phyloP scores from a whole-genome alignment of 1,284 basidiomycete species.

The Leccinum griseonigrum region DNA sequence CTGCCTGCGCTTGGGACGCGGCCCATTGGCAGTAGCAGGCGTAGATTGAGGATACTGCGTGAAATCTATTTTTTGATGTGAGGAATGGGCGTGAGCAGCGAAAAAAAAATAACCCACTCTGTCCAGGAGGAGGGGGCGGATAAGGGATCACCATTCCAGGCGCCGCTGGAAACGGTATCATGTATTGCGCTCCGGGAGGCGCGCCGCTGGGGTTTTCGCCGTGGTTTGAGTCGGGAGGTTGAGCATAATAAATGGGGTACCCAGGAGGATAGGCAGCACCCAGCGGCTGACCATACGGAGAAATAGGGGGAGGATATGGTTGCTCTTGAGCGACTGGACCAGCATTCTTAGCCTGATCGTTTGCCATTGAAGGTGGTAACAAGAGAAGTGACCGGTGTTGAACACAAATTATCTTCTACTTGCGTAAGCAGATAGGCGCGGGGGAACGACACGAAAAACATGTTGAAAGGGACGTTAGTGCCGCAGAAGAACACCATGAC shows the following conservation, averaged over 20 bases:
- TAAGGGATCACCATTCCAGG: slow-evolving; percentile 69
- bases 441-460: slow-evolving; percentile 16
- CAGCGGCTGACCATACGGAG: slow-evolving; percentile 31
- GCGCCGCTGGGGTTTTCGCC: slow-evolving; percentile 46
- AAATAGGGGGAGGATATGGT: slow-evolving; percentile 27
- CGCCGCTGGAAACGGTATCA: slow-evolving; percentile 49
- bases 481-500: slow-evolving; percentile 1
- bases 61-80: slow-evolving; percentile 32
- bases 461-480: slow-evolving; percentile 14
- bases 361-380: slow-evolving; percentile 26
- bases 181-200: slow-evolving; percentile 46
- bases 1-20: slow-evolving; percentile 72
- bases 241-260: slow-evolving; percentile 34
- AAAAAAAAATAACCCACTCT: slow-evolving; percentile 38
- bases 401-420: slow-evolving; percentile 24
- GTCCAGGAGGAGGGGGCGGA: slow-evolving; percentile 39
- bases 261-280: slow-evolving; percentile 33
- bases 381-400: slow-evolving; percentile 28
- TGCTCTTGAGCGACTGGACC: slow-evolving; percentile 32
- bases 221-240: slow-evolving; percentile 27
- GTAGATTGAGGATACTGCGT: slow-evolving; percentile 30
- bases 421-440: slow-evolving; percentile 34
- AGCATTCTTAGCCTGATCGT: slow-evolving; percentile 33
- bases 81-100: slow-evolving; percentile 5
- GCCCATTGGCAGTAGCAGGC: slow-evolving; percentile 26